Base-by-base conservation (phyloP, 2,329 filamentous ascomycete species). In the Gnomoniopsis sp. region DNA sequence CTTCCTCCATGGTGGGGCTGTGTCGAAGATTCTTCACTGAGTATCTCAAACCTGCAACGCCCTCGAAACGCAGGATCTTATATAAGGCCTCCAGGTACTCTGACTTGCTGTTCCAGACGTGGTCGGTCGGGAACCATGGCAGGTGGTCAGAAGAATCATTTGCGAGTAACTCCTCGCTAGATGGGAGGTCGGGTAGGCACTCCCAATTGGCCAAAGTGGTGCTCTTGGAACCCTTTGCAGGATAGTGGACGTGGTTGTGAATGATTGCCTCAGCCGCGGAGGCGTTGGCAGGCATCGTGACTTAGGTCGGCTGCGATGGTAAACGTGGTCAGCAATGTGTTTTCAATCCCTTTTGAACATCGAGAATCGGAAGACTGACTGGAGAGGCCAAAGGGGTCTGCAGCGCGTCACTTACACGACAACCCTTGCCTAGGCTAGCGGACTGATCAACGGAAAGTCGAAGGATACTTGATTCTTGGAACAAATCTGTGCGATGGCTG, bases 31-130 rank as follows among this genome's bases (percentile, higher is more conserved):
- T 72, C 0, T 75, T 73, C 1, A 96, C 80, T 0, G 89, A 86
- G 62, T 85, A 80, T 7, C 91, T 82, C 0, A 96, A 77, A 1
- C 87, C 81, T 14, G 88, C 82, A 3, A 90, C 76, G 0, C 86
- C 83, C 68, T 96, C 91, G 67, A 91, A 89, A 2, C 92, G 82
- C 8, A 91, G 78, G 1, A 96, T 80, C 3, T 85, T 77, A 68
- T 95, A 96, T 52, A 96, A 90, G 0, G 85, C 81, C 34, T 84
- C 76, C 0, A 96, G 76, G 59, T 96, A 96, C 0, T 79, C 76
- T 1, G 85, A 78, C 49, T 83, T 87, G 4, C 78, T 84, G 0
- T 72, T 63, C 78, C 87, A 93, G 0, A 85, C 75, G 0, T 77
- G 77, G 1, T 80, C 63, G 21, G 86, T 75, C 7, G 75, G 75